phyloP scores from a whole-genome alignment of 768 basidiomycete species.

The Amanita inopinata region DNA sequence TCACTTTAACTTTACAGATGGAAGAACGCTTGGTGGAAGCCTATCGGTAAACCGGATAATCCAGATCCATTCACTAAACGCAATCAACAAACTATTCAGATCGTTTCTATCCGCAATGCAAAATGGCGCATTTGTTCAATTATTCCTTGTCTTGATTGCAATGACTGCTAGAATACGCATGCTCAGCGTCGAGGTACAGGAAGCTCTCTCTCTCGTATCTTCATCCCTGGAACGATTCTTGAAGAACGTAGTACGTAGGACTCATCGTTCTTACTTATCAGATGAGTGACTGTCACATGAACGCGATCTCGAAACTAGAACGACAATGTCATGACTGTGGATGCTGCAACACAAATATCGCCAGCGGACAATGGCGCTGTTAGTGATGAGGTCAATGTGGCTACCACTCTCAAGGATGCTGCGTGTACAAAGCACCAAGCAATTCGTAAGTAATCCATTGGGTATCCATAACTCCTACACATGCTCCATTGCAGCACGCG shows the following conservation, averaged over 20 bases:
- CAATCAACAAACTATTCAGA: constrained; percentile 25
- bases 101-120: constrained; percentile 57
- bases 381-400: no score
- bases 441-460: background rate
- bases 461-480: background rate
- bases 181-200: constrained; percentile 34
- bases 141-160: constrained; percentile 52
- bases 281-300: no score
- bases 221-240: constrained; percentile 3
- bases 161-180: constrained; percentile 48
- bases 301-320: no score
- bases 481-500: background rate
- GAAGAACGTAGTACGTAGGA: constrained; percentile 3
- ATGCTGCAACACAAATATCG: no score
- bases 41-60: constrained; percentile 35
- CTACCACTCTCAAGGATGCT: no score
- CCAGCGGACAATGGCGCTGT: no score
- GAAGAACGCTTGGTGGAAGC: constrained; percentile 32
- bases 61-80: background rate
- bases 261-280: background rate
- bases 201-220: constrained; percentile 13
- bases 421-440: background rate
- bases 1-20: constrained; percentile 30
- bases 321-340: no score
- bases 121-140: constrained; percentile 62